phyloP scores from a whole-genome alignment of 1,139 yeast genomes.

The Suhomyces ambrosiae region DNA sequence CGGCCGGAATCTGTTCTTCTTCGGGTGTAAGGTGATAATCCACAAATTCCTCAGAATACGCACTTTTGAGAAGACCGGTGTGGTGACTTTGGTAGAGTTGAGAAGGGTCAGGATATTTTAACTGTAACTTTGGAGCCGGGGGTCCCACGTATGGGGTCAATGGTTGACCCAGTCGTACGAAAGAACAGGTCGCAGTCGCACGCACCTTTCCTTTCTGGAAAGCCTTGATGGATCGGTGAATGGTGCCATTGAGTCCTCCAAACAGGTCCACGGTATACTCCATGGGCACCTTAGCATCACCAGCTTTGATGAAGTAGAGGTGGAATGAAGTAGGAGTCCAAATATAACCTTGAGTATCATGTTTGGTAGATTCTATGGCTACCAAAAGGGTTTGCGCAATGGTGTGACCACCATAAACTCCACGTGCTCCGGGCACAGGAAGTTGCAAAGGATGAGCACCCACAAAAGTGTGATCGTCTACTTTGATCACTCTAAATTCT shows the following conservation, averaged over 20 bases:
- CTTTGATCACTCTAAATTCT: constrained; percentile 36
- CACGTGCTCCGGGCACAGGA: constrained; percentile 58
- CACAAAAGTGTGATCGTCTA: constrained; percentile 32
- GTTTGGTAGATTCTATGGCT: constrained; percentile 47
- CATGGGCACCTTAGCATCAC: constrained; percentile 51
- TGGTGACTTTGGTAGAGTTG: constrained; percentile 35
- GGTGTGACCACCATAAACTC: constrained; percentile 79
- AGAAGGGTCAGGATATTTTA: constrained; percentile 34
- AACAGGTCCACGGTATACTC: constrained; percentile 59
- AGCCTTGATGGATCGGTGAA: constrained; percentile 32
- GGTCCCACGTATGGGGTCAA: constrained; percentile 17
- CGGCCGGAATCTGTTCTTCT: constrained; percentile 31
- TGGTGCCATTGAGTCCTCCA: constrained; percentile 27
- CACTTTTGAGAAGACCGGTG: constrained; percentile 44
- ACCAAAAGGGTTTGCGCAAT: constrained; percentile 74
- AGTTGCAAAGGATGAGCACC: constrained; percentile 43
- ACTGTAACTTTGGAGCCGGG: constrained; percentile 18
- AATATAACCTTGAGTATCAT: constrained; percentile 16
- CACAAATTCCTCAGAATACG: constrained; percentile 41
- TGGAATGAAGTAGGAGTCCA: constrained; percentile 44
- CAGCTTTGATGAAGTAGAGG: constrained; percentile 47
- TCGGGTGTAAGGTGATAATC: constrained; percentile 39
- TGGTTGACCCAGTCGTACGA: constrained; percentile 14
- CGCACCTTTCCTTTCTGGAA: constrained; percentile 33
- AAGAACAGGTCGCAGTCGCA: constrained; percentile 32